Conservation (phyloP, 192 early-diverging fungal genomes). For the Jimgerdemannia lactiflua region DNA sequence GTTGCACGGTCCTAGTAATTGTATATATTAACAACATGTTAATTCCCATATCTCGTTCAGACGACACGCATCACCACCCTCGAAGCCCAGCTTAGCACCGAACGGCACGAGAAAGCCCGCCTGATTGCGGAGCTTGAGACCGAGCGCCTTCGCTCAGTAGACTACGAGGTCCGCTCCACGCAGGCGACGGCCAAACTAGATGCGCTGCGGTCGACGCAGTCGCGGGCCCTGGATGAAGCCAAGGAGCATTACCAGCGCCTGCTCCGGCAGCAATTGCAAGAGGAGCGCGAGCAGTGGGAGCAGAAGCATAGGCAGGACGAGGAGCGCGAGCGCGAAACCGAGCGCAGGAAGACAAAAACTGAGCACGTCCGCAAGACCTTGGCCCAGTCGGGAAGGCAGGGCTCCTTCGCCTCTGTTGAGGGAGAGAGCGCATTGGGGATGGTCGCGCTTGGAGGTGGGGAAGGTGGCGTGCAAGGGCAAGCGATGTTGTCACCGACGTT, state of each 20-base stretch:
- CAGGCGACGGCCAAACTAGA: neutral
- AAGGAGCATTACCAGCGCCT: conserved; percentile 30
- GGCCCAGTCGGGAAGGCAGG: conserved; percentile 8
- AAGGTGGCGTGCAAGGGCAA: too few relatives aligned
- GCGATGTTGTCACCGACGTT: too few relatives aligned
- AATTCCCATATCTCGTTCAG: neutral
- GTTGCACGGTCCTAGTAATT: too few relatives aligned
- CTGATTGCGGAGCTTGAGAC: neutral
- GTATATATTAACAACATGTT: too few relatives aligned
- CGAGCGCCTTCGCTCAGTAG: neutral
- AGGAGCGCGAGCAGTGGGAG: conserved; percentile 38
- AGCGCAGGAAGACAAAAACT: neutral
- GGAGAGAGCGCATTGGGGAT: conserved; percentile 36
- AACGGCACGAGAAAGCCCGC: neutral
- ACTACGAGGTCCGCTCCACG: neutral
- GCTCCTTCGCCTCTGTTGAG: conserved; percentile 28
- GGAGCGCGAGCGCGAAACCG: neutral
- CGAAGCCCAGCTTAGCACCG: conserved; percentile 1
- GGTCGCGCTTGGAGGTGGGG: conserved; percentile 6
- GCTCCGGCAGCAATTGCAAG: conserved; percentile 38
- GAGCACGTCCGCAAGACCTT: neutral
- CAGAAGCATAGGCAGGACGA: conserved; percentile 2
- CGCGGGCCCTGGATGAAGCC: conserved; percentile 24
- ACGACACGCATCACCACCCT: neutral
- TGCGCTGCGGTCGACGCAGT: conserved; percentile 17